Conservation (phyloP, 257 asterid genomes). For the Ilex aquifolium region DNA sequence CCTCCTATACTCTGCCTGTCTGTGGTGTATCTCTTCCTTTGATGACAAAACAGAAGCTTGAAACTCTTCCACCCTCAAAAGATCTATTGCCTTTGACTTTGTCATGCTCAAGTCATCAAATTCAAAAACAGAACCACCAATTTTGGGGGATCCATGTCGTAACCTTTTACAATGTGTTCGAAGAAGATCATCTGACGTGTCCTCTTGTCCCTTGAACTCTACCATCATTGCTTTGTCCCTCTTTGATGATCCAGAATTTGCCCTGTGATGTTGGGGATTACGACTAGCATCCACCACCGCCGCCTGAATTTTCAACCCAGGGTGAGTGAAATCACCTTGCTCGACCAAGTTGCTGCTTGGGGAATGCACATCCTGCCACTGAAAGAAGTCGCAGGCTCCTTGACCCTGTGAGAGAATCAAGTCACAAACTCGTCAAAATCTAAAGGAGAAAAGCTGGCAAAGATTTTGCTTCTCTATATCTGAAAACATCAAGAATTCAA, state of each 20-base stretch:
- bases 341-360: constrained; percentile 6
- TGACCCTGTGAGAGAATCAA: constrained; percentile 36
- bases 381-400: constrained; percentile 48
- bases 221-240: constrained; percentile 15
- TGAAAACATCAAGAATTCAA: no score
- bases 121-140: constrained; percentile 14
- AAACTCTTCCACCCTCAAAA: constrained; percentile 6
- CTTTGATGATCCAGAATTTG: constrained; percentile 10
- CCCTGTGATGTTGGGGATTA: constrained; percentile 3
- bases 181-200: constrained; percentile 10
- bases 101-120: neutral
- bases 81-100: neutral
- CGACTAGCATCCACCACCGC: neutral
- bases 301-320: no score
- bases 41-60: neutral
- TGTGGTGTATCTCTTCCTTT: neutral
- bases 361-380: constrained; percentile 39
- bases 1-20: neutral
- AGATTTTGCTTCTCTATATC: no score
- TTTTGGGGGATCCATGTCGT: constrained; percentile 23
- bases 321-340: constrained; percentile 8
- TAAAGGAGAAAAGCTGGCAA: no score
- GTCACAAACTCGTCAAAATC: neutral
- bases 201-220: constrained; percentile 18
- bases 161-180: constrained; percentile 30